Percentiles rank a stretch among this genome's conserved stretches.
Evolutionary conservation across 768 basidiomycete genomes (phyloP).

Genomic region (Suillus paluster): DNA sequence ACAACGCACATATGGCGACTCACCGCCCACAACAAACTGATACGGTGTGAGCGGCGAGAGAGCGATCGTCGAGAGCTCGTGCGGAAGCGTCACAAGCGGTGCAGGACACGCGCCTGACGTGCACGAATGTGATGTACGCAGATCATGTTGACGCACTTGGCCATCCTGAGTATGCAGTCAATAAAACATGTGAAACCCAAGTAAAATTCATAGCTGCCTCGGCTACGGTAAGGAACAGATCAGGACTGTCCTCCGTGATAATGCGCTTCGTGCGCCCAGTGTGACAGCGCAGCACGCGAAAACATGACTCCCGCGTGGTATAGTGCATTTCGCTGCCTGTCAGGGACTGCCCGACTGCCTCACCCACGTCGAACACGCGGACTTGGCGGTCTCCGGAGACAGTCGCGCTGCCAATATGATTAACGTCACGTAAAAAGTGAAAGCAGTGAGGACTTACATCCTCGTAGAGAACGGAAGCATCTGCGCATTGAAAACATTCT

Average conservation of each 20-base stretch:
- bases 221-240: constrained; percentile 77
- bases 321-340: constrained; percentile 52
- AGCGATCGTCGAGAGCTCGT: constrained; percentile 73
- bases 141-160: constrained; percentile 85
- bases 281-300: constrained; percentile 72
- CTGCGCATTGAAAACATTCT: constrained; percentile 85
- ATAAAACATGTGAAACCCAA: constrained; percentile 20
- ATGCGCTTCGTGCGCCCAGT: constrained; percentile 74
- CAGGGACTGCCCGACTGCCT: constrained; percentile 40
- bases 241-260: constrained; percentile 77
- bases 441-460: constrained; percentile 55
- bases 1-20: constrained; percentile 71
- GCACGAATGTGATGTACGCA: constrained; percentile 74
- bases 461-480: constrained; percentile 80
- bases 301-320: constrained; percentile 49
- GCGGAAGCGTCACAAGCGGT: constrained; percentile 66
- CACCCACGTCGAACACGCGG: constrained; percentile 74
- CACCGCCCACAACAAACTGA: constrained; percentile 85
- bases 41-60: constrained; percentile 81
- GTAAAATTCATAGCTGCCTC: constrained; percentile 51
- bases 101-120: constrained; percentile 59
- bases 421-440: constrained; percentile 12
- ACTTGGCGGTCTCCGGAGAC: constrained; percentile 80
- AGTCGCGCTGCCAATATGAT: constrained; percentile 53
- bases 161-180: constrained; percentile 64